Evolutionary conservation across 495 filamentous ascomycete genomes (phyloP), one percentile per base, ranked within the genome.

Genomic region (Podospora bellae-mahoneyi): DNA sequence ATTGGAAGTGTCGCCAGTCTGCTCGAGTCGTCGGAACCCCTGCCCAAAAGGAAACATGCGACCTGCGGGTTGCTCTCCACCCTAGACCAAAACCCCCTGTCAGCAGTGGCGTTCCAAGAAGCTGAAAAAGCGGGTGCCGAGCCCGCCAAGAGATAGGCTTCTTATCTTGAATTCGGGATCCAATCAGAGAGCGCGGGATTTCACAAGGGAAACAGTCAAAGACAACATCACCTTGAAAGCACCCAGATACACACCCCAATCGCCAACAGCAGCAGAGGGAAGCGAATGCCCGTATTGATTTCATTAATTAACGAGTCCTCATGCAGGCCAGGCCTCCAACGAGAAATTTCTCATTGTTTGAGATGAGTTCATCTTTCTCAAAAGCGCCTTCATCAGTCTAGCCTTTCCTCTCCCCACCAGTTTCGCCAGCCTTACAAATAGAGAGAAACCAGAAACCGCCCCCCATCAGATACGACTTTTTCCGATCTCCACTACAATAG

Each of bases 61-160:
- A 63, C 48, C 27, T 6, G 15, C 0, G 32, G 2, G 6, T 34
- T 59, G 23, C 60, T 30, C 23, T 26, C 55, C 20, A 56, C 59
- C 32, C n/a, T 30, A 18, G 54, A 55, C 59, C 15, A 23, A 23
- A 20, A 10, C 20, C 55, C 59, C 23, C 19, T 28, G 57, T 20
- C 18, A 60, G 63, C 62, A 62, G 19, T 69, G 63, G 65, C 56
- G 39, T 20, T 5, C 20, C 55, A 44, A 62, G 30, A 32, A 32
- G 64, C 60, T 64, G 66, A 67, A 10, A 66, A 59, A 20, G 53
- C 54, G 56, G 65, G 55, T 61, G 65, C 69, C 64, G 64, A 67
- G 67, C 18, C 44, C 30, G 75, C 75, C 73, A 76, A 76, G 75
- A 71, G 71, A 75, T 73, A 72, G 62, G 67, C 64, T 62, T 62